Conservation (phyloP, 352 stramenopile species). For the Vaucheria bursata region DNA sequence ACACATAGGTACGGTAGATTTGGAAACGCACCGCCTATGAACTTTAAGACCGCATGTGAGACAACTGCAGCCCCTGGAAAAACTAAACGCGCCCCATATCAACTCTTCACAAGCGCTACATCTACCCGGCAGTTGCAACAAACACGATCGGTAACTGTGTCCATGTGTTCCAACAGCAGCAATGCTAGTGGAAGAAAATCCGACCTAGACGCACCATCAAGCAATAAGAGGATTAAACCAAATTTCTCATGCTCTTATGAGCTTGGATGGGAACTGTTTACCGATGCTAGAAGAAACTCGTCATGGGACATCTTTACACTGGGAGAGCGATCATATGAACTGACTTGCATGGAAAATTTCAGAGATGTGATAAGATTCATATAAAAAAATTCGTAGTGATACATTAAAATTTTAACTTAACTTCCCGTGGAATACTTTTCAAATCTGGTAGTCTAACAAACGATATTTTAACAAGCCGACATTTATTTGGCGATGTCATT, state of each 20-base stretch:
- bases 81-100: background rate
- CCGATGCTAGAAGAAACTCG: background rate
- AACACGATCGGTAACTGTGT: background rate
- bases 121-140: background rate
- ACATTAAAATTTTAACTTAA: too few relatives aligned
- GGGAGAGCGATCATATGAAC: background rate
- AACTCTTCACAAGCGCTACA: background rate
- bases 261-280: background rate
- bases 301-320: background rate
- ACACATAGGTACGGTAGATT: background rate
- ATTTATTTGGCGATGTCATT: too few relatives aligned
- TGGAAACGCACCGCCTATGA: background rate
- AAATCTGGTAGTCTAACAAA: too few relatives aligned
- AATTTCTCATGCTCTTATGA: background rate
- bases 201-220: too few relatives aligned
- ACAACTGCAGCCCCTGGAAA: background rate
- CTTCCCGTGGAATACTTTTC: too few relatives aligned
- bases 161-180: background rate
- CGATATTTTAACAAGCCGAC: too few relatives aligned
- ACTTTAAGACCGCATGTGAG: conserved; percentile 1
- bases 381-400: too few relatives aligned
- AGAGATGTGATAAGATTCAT: too few relatives aligned
- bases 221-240: too few relatives aligned
- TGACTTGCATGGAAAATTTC: too few relatives aligned
- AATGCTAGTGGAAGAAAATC: background rate